Conservation (phyloP, 1,139 yeast genomes). For the Casaregolazyma lundiana region DNA sequence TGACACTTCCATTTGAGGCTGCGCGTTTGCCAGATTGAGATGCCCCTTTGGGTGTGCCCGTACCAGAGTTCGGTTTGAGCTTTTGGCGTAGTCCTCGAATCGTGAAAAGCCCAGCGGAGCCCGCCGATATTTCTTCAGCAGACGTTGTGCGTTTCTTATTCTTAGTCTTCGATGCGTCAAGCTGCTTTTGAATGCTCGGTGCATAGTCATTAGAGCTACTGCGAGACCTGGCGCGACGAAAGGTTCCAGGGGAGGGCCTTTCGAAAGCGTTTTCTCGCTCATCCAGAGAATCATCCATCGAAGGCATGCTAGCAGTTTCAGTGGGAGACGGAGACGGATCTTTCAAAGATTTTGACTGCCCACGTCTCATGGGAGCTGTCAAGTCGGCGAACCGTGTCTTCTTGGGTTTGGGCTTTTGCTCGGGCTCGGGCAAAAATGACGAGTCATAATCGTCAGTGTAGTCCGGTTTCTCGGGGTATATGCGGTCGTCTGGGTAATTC, state of each 20-base stretch:
- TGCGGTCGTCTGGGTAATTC: not conserved
- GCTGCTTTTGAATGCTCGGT: not conserved
- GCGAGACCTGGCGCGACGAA: slow-evolving; percentile 1
- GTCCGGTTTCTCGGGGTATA: not conserved
- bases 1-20: not conserved
- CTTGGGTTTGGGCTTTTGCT: not conserved
- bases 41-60: not conserved
- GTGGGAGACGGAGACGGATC: slow-evolving; percentile 1
- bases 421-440: not conserved
- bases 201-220: slow-evolving; percentile 2
- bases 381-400: not conserved
- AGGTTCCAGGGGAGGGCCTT: slow-evolving; percentile 1
- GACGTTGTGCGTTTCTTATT: slow-evolving; percentile 1
- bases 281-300: not conserved
- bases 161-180: not conserved
- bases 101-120: not conserved
- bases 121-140: not conserved
- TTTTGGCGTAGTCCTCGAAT: not conserved
- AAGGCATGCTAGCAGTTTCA: not conserved
- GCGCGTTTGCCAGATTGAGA: not conserved
- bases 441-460: not conserved
- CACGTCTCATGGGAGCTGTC: not conserved
- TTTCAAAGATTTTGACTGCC: not conserved
- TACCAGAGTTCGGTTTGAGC: not conserved
- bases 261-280: slow-evolving; percentile 7